Base-by-base conservation (phyloP, 2,329 filamentous ascomycete genomes). In the Ophiostoma ips region DNA sequence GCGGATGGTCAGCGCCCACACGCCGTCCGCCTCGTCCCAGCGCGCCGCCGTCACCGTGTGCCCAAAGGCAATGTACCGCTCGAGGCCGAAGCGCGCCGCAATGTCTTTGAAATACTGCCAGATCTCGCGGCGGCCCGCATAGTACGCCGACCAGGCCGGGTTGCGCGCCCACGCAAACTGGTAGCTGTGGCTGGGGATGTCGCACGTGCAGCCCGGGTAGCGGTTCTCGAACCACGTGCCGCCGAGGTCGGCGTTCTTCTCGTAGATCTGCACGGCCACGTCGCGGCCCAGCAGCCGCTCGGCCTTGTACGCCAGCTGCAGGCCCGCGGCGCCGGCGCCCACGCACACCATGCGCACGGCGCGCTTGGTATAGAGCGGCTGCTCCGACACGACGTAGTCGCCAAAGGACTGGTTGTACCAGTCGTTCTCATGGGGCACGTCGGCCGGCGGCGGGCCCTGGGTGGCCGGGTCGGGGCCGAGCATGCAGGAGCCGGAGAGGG, bases 151-250 rank as follows among this genome's bases (percentile, higher is more conserved):
- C 63, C 63, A 66, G 40, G 60, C 50, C 18, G 56, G 59, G n/a
- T 62, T 60, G 10, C 71, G 73, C 50, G 71, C 69, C 70, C 73
- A 81, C 2, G 74, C 73, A 58, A 77, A 80, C 57, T 77, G 76
- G 58, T 81, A 81, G 59, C 75, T 77, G 61, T 79, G 76, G 57
- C 68, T 71, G 11, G 73, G 73, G 30, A 77, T 68, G 57, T 77
- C 76, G 58, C 73, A 77, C 48, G 66, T 65, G 55, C 73, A 76
- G 9, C 75, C 75, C 0, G 76, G 75, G 54, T 79, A 79, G n/a
- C 68, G 64, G 57, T 78, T 78, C 58, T 78, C 75, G 52, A 69
- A 69, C 75, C 76, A 79, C 0, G 76, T 79, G 3, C 76, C 76
- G 13, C 73, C 75, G 11, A 77, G 63, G 11, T 70, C 67, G 11